These are phyloP conservation scores for Mrakiaceae sp. DNA, from an alignment of 1,284 basidiomycete genomes.

Conservation along the genomic window DNA sequence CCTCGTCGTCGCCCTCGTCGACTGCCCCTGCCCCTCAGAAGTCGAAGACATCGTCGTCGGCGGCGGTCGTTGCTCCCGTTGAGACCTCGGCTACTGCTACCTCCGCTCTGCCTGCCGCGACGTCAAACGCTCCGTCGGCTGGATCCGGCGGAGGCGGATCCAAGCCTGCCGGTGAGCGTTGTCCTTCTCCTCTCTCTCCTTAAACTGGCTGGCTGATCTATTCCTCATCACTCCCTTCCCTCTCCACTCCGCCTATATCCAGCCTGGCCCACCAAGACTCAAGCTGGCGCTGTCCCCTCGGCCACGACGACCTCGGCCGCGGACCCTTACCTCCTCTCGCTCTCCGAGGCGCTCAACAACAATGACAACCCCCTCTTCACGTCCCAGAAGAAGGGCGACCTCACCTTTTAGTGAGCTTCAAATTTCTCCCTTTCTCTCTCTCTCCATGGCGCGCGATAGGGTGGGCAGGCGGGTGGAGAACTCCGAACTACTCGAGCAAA, in stretches of 20 bases:
- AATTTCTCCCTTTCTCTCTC: neutral
- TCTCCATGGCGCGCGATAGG: neutral
- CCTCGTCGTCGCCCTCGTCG: neutral
- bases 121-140: neutral
- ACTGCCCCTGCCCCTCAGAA: neutral
- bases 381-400: neutral
- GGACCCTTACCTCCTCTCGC: conserved; percentile 3
- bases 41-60: neutral
- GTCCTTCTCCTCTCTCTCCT: neutral
- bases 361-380: conserved; percentile 4
- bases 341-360: conserved; percentile 7
- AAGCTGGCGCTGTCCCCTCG: conserved; percentile 2
- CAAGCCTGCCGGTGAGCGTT: neutral
- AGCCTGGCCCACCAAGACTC: conserved; percentile 4
- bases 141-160: too few relatives aligned
- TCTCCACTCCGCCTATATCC: neutral
- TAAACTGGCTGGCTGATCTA: too few relatives aligned
- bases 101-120: neutral
- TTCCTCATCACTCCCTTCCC: neutral
- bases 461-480: too few relatives aligned
- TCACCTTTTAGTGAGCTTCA: conserved; percentile 2
- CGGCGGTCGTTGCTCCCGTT: neutral
- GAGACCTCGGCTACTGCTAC: neutral
- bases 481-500: too few relatives aligned
- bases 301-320: neutral